Percentiles rank a stretch among this genome's conserved stretches.
phyloP scores from a whole-genome alignment of 1,284 basidiomycete genomes.

The Cutaneotrichosporon dermatis region DNA sequence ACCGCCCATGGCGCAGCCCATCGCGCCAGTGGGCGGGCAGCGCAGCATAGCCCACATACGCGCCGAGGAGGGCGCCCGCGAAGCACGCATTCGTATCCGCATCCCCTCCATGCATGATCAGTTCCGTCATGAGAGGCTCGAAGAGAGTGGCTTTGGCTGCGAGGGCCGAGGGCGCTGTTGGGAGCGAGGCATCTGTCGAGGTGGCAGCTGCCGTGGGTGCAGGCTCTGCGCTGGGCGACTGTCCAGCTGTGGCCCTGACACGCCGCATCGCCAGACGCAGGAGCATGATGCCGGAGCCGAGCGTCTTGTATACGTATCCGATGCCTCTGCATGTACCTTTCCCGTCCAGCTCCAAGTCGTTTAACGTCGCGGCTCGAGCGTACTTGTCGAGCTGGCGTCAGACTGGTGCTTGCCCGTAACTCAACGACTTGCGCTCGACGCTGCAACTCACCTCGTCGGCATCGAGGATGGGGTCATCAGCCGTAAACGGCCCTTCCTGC shows the following conservation, averaged over 20 bases:
- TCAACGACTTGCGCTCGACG: too few species aligned
- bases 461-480: conserved; percentile 2
- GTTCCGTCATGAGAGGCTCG: conserved; percentile 14
- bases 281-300: conserved; percentile 7
- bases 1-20: conserved; percentile 6
- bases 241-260: background rate
- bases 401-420: too few species aligned
- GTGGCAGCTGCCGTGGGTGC: too few species aligned
- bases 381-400: conserved; percentile 8
- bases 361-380: background rate
- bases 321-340: conserved; percentile 2
- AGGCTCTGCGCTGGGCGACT: too few species aligned
- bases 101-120: conserved; percentile 14
- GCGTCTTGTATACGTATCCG: conserved; percentile 19
- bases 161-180: background rate
- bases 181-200: too few species aligned
- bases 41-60: conserved; percentile 10
- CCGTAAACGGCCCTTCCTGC: background rate
- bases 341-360: conserved; percentile 11
- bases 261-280: conserved; percentile 8
- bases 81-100: conserved; percentile 19
- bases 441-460: conserved; percentile 6
- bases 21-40: conserved; percentile 13
- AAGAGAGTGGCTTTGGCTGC: background rate
- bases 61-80: conserved; percentile 17